Conservation (phyloP, 805 yeast species). For the Yamadazyma nakazawae region DNA sequence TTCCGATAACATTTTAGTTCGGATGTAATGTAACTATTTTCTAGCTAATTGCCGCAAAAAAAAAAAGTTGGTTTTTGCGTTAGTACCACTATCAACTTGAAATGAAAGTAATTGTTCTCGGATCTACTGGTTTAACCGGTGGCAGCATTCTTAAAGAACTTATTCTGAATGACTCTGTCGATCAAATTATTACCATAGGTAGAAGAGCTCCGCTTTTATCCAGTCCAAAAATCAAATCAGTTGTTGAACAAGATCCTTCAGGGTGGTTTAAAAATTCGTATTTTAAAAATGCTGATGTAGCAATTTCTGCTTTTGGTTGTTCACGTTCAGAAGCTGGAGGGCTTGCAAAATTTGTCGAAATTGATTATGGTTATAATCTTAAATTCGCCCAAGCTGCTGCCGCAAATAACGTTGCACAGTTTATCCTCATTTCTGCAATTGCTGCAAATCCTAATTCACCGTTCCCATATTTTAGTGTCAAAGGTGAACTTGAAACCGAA, state of each 20-base stretch:
- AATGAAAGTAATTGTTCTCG: conserved; percentile 38
- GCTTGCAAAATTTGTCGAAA: conserved; percentile 60
- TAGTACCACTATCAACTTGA: not conserved
- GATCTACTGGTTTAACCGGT: conserved; percentile 83
- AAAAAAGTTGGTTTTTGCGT: too few relatives aligned
- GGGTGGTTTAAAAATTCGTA: conserved; percentile 49
- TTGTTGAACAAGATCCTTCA: conserved; percentile 38
- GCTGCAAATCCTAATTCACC: conserved; percentile 50
- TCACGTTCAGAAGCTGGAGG: conserved; percentile 75
- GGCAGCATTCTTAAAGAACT: conserved; percentile 48
- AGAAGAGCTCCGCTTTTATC: conserved; percentile 42
- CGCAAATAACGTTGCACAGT: conserved; percentile 62
- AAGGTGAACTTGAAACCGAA: conserved; percentile 75
- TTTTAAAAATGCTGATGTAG: conserved; percentile 33
- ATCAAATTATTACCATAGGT: conserved; percentile 43
- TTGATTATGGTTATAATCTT: conserved; percentile 72
- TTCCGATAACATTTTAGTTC: too few relatives aligned
- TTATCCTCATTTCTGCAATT: conserved; percentile 60
- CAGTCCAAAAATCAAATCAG: conserved; percentile 30
- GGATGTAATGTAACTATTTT: too few relatives aligned
- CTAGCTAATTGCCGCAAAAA: too few relatives aligned
- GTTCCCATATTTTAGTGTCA: conserved; percentile 60
- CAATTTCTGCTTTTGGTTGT: conserved; percentile 73
- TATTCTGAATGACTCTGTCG: conserved; percentile 29
- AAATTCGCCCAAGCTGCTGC: conserved; percentile 72